These are phyloP conservation scores for Penicillium freii DNA, from an alignment of 2,329 filamentous ascomycete species.

Conservation along the genomic window DNA sequence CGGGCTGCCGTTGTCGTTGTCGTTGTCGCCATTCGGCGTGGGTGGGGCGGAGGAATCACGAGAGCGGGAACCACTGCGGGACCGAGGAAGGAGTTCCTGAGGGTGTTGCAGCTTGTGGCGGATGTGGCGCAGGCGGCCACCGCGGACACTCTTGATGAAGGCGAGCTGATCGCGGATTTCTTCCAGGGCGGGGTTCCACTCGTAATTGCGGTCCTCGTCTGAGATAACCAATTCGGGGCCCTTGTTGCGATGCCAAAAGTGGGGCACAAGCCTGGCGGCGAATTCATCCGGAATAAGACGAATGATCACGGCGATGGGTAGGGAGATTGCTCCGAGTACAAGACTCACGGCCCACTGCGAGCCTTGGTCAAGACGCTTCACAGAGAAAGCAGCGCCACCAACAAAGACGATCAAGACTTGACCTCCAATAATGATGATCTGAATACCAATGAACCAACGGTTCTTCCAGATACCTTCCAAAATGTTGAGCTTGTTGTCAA, in stretches of 20 bases:
- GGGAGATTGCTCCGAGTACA: constrained; percentile 63
- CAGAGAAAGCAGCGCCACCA: constrained; percentile 66
- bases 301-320: constrained; percentile 64
- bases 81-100: constrained; percentile 44
- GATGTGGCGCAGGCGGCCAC: constrained; percentile 59
- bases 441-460: constrained; percentile 58
- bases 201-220: constrained; percentile 47
- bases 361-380: constrained; percentile 57
- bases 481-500: constrained; percentile 47
- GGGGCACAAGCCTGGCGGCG: constrained; percentile 45
- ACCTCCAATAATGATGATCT: constrained; percentile 64
- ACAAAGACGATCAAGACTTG: constrained; percentile 72
- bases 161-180: constrained; percentile 63
- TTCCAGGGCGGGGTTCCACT: constrained; percentile 61
- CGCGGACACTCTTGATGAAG: constrained; percentile 63
- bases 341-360: constrained; percentile 69
- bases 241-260: constrained; percentile 38
- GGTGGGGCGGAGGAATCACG: constrained; percentile 50
- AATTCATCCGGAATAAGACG: constrained; percentile 61
- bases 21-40: constrained; percentile 56
- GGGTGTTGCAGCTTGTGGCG: constrained; percentile 63
- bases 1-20: constrained; percentile 45
- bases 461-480: constrained; percentile 45
- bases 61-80: constrained; percentile 43
- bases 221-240: constrained; percentile 45